These are phyloP conservation scores for Arthonia radiata DNA, from an alignment of 495 filamentous ascomycete genomes.

Conservation along the genomic window DNA sequence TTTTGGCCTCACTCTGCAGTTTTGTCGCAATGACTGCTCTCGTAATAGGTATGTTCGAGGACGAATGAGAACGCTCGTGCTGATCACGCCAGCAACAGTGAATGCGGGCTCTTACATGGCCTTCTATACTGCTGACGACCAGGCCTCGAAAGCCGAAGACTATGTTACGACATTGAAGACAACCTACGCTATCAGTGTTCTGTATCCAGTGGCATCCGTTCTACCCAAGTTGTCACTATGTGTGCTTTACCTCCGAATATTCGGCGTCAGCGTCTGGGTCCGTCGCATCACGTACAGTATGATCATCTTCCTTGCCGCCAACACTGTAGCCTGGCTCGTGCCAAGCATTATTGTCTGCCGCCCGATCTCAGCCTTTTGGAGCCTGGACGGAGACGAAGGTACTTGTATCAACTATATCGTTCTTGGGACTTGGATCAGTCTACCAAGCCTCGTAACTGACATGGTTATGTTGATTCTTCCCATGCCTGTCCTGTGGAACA, in stretches of 20 bases:
- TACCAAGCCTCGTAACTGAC: slow-evolving; percentile 1
- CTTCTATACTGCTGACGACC: no score
- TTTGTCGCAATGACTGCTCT: no score
- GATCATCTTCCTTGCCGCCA: not conserved
- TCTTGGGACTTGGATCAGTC: not conserved
- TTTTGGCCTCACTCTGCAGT: no score
- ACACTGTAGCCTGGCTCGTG: not conserved
- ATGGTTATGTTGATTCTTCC: slow-evolving; percentile 1
- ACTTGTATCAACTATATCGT: slow-evolving; percentile 2
- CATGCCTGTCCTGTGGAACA: slow-evolving; percentile 1
- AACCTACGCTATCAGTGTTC: no score
- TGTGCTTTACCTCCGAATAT: slow-evolving; percentile 2
- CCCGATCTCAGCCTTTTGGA: slow-evolving; percentile 1
- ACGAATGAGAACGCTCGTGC: no score
- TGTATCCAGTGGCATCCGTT: no score
- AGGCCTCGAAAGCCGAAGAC: no score
- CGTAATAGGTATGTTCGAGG: no score
- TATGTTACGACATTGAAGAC: no score
- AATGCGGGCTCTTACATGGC: no score
- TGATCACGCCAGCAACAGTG: no score
- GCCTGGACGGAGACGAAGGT: not conserved
- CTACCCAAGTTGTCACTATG: slow-evolving; percentile 1
- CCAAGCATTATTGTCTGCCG: slow-evolving; percentile 1
- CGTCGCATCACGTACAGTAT: no score
- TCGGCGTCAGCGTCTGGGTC: slow-evolving; percentile 1